phyloP scores from a whole-genome alignment of 805 yeast genomes.

The Ogataea henricii region DNA sequence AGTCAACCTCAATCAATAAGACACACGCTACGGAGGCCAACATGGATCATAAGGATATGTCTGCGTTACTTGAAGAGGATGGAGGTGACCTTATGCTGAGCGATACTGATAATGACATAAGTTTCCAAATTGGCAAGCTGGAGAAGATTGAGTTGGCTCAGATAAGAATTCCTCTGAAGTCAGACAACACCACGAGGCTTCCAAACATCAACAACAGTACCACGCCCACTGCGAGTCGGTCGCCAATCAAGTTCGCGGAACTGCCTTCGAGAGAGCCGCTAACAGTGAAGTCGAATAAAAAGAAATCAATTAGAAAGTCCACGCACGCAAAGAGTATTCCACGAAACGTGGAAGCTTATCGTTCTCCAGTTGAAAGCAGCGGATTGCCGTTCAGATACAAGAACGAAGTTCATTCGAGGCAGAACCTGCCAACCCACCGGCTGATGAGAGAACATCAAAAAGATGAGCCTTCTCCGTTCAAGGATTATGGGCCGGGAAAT shows the following conservation, averaged over 20 bases:
- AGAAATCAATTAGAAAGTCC: slow-evolving; percentile 29
- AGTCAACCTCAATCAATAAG: slow-evolving; percentile 9
- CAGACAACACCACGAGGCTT: slow-evolving; percentile 14
- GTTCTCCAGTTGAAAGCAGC: background rate
- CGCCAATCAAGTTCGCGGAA: slow-evolving; percentile 36
- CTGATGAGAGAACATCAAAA: slow-evolving; percentile 1
- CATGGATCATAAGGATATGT: slow-evolving; percentile 1
- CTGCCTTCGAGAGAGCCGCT: slow-evolving; percentile 37
- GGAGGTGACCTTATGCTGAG: slow-evolving; percentile 25
- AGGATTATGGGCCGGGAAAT: slow-evolving; percentile 13
- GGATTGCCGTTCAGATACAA: background rate
- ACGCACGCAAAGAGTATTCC: background rate
- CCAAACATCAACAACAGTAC: slow-evolving; percentile 24
- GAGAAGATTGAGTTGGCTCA: slow-evolving; percentile 34
- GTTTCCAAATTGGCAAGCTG: slow-evolving; percentile 29
- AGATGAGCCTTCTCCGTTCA: slow-evolving; percentile 27
- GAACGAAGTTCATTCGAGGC: background rate
- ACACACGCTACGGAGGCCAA: slow-evolving; percentile 8
- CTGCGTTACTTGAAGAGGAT: slow-evolving; percentile 15
- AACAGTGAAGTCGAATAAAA: slow-evolving; percentile 28
- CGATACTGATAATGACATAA: slow-evolving; percentile 28
- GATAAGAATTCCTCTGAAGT: slow-evolving; percentile 26
- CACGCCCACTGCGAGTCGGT: slow-evolving; percentile 26
- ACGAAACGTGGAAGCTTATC: slow-evolving; percentile 3
- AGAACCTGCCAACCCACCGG: background rate